Conservation (phyloP, 75 land plant species). For the Pinus tabuliformis region DNA sequence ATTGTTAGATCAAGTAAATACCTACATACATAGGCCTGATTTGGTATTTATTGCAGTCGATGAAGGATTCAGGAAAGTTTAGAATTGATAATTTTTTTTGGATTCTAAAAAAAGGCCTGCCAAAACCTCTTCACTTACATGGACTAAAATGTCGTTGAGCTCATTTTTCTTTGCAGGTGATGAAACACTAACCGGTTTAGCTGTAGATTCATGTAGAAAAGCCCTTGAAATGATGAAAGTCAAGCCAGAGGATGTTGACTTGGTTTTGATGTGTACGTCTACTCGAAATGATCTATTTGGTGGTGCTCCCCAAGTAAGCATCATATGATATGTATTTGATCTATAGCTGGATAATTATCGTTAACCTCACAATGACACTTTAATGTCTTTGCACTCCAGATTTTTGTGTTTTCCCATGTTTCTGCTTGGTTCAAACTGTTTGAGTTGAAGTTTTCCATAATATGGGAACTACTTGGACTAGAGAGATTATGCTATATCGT, state of each 20-base stretch:
- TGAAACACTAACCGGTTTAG: constrained; percentile 63
- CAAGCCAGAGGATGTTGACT: constrained; percentile 80
- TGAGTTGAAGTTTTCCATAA: background rate
- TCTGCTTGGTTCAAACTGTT: too few relatives aligned
- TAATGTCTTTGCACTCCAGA: background rate
- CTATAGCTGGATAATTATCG: background rate
- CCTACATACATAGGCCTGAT: too few relatives aligned
- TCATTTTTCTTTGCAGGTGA: constrained; percentile 44
- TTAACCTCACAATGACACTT: background rate
- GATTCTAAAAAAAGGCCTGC: background rate
- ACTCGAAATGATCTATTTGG: constrained; percentile 96
- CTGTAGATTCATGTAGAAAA: constrained; percentile 70
- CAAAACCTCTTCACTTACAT: background rate
- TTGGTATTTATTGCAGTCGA: too few relatives aligned
- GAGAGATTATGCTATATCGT: background rate
- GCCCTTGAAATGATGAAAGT: constrained; percentile 93
- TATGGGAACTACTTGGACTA: background rate
- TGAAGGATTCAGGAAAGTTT: background rate
- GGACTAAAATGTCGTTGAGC: background rate
- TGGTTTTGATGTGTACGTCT: constrained; percentile 88
- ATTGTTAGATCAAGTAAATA: too few relatives aligned
- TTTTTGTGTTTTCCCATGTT: background rate
- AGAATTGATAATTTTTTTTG: background rate
- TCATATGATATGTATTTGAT: background rate
- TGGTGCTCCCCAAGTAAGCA: constrained; percentile 73